Evolutionary conservation across 352 stramenopile genomes (phyloP).

Genomic region (Globisporangium echinulatum): DNA sequence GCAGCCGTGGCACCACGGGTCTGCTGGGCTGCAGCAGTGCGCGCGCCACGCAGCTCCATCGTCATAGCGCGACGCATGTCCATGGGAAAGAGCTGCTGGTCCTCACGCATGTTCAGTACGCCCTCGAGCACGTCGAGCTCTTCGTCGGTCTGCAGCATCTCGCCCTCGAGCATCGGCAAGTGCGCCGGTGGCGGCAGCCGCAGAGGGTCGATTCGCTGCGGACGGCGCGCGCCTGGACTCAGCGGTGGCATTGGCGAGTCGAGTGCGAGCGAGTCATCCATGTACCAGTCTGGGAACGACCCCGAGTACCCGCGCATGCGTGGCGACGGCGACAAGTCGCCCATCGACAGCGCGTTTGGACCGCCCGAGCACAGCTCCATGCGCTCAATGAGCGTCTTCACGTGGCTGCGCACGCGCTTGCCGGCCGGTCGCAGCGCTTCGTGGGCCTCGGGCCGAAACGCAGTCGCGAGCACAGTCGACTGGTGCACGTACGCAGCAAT

Average conservation of each 20-base stretch:
- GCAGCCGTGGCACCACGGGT: slow-evolving; percentile 1
- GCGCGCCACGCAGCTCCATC: slow-evolving; percentile 27
- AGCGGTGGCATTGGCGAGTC: slow-evolving; percentile 22
- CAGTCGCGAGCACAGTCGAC: slow-evolving; percentile 73
- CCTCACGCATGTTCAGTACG: slow-evolving; percentile 57
- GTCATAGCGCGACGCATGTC: slow-evolving; percentile 38
- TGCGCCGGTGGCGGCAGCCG: slow-evolving; percentile 28
- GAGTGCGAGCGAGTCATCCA: slow-evolving; percentile 35
- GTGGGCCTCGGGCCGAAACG: slow-evolving; percentile 68
- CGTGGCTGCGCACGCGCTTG: slow-evolving; percentile 45
- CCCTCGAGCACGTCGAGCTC: slow-evolving; percentile 64
- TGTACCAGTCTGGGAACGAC: slow-evolving; percentile 69
- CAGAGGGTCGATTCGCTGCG: slow-evolving; percentile 37
- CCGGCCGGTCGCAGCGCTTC: slow-evolving; percentile 46
- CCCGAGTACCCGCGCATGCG: slow-evolving; percentile 51
- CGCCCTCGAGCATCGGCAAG: slow-evolving; percentile 47
- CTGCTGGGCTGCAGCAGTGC: slow-evolving; percentile 22
- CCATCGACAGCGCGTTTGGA: slow-evolving; percentile 19
- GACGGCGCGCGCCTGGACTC: slow-evolving; percentile 26
- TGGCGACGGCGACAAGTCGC: slow-evolving; percentile 34
- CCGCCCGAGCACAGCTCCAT: slow-evolving; percentile 81
- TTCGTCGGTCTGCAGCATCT: slow-evolving; percentile 58
- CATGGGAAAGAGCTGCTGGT: slow-evolving; percentile 50
- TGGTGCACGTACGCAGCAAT: slow-evolving; percentile 83
- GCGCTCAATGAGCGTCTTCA: slow-evolving; percentile 75